Evolutionary conservation across 176 grass and related monocot species (phyloP).

Genomic region (Aechmea fasciata): DNA sequence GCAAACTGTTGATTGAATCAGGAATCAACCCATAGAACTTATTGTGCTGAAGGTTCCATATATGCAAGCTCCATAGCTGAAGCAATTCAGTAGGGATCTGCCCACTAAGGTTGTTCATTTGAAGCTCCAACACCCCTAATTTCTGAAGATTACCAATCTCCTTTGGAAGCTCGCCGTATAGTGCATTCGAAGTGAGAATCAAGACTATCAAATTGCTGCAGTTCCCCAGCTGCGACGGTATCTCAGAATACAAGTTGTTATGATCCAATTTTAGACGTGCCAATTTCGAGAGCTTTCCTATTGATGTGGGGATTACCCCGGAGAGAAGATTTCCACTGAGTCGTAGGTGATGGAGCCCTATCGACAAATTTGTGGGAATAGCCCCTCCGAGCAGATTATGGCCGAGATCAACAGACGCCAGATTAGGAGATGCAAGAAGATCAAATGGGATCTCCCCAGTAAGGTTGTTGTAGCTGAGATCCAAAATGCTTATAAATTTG

Average conservation of each 20-base stretch:
- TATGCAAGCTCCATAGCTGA: slow-evolving; percentile 9
- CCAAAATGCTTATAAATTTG: too few species aligned
- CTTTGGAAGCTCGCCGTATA: slow-evolving; percentile 26
- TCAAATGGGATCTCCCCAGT: slow-evolving; percentile 31
- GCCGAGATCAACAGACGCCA: slow-evolving; percentile 48
- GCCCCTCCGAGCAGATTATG: not conserved
- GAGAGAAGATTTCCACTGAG: slow-evolving; percentile 26
- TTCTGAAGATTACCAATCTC: slow-evolving; percentile 25
- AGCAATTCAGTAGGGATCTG: slow-evolving; percentile 3
- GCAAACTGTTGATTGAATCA: not conserved
- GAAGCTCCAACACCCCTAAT: slow-evolving; percentile 46
- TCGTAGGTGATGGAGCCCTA: slow-evolving; percentile 19
- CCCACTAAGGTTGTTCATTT: slow-evolving; percentile 17
- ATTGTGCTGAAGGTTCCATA: slow-evolving; percentile 43
- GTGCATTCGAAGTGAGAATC: slow-evolving; percentile 46
- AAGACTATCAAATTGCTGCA: slow-evolving; percentile 34
- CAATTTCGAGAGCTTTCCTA: slow-evolving; percentile 10
- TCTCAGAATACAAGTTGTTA: slow-evolving; percentile 26
- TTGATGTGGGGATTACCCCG: slow-evolving; percentile 29
- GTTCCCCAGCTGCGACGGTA: slow-evolving; percentile 22
- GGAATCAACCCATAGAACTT: slow-evolving; percentile 39
- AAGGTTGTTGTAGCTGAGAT: slow-evolving; percentile 6
- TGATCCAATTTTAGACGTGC: slow-evolving; percentile 49
- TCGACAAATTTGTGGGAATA: slow-evolving; percentile 24
- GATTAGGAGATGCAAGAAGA: not conserved